Percentiles rank a stretch among this genome's conserved stretches.
phyloP scores from a whole-genome alignment of 148 eudicot genomes.

The Polygonum aviculare region DNA sequence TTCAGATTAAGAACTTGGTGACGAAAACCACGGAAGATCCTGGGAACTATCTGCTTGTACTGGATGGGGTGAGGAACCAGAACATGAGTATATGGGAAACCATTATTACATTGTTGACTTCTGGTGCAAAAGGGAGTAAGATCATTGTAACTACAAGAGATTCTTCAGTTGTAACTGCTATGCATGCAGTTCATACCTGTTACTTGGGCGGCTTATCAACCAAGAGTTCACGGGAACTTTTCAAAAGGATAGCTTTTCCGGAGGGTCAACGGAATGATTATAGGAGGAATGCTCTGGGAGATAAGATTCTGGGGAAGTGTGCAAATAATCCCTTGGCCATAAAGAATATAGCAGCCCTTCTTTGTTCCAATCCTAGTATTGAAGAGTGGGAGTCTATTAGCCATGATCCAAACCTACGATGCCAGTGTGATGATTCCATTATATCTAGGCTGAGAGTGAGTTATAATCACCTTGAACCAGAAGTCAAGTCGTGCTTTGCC shows the following conservation, averaged over 20 bases:
- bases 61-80: background rate
- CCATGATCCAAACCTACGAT: background rate
- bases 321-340: constrained; percentile 18
- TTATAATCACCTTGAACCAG: constrained; percentile 20
- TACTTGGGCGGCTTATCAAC: constrained; percentile 17
- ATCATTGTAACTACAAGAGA: background rate
- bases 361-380: constrained; percentile 5
- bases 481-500: constrained; percentile 31
- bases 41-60: background rate
- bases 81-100: background rate
- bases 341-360: constrained; percentile 13
- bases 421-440: background rate
- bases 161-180: background rate
- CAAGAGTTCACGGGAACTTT: constrained; percentile 15
- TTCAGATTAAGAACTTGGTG: too few relatives aligned
- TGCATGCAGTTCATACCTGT: background rate
- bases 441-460: constrained; percentile 18
- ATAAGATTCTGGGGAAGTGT: constrained; percentile 22
- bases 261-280: background rate
- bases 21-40: background rate
- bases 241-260: constrained; percentile 1
- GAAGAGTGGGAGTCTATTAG: constrained; percentile 15
- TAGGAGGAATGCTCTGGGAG: constrained; percentile 5
- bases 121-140: background rate
- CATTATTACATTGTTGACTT: background rate